Conservation (phyloP, 495 filamentous ascomycete genomes). For the Trichoderma asperelloides region DNA sequence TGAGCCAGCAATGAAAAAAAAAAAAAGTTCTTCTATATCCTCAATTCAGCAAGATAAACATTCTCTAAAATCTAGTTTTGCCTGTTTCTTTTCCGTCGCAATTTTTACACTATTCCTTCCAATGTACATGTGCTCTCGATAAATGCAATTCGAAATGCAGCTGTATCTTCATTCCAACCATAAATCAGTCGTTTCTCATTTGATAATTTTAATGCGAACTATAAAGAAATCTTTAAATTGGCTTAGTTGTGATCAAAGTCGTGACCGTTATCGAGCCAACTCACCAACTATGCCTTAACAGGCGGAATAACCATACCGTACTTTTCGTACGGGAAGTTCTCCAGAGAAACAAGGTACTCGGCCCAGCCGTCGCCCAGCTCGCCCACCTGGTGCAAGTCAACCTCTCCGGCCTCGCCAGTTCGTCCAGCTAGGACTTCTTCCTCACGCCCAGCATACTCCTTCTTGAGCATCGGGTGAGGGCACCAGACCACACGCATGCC, state of each 20-base stretch:
- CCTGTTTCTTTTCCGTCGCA: no score
- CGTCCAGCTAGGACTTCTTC: constrained; percentile 75
- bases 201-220: no score
- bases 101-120: no score
- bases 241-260: not conserved
- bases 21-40: no score
- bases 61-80: no score
- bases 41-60: no score
- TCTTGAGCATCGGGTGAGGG: constrained; percentile 72
- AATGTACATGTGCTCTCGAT: no score
- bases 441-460: constrained; percentile 67
- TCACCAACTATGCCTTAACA: not conserved
- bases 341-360: constrained; percentile 50
- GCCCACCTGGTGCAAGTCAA: constrained; percentile 43
- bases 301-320: constrained; percentile 54
- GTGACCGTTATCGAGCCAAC: no score
- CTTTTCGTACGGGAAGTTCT: constrained; percentile 61
- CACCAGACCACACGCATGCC: constrained; percentile 95
- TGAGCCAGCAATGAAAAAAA: not conserved
- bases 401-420: constrained; percentile 53
- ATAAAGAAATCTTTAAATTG: no score
- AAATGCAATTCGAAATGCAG: no score
- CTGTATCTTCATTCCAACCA: no score
- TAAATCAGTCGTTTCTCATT: no score
- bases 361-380: constrained; percentile 68